Base-by-base conservation (phyloP, 2,329 filamentous ascomycete genomes). In the Cladosporium austrohemisphaericum region DNA sequence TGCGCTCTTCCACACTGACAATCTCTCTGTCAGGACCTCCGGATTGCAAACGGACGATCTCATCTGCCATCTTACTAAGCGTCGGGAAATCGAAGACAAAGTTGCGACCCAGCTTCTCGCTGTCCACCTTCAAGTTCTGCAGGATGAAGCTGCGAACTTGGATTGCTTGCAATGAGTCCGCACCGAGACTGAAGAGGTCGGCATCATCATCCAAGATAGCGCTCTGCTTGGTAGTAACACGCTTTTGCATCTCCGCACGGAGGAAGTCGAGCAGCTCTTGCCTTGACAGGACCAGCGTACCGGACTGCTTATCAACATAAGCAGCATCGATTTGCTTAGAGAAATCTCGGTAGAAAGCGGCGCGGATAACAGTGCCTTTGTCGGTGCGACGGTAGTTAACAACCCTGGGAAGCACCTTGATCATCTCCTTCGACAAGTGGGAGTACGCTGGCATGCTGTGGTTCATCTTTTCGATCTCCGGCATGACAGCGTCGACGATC, bases 121-220 rank as follows among this genome's bases (percentile, higher is more conserved):
- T 72, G 1, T 71, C 68, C 1, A 80, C 57, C 20, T 80, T 71
- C 2, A 84, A 59, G 1, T 74, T 68, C 10, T 73, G 72, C 46
- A 78, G 65, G 11, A 85, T 74, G 1, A 69, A 64, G 13, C 70
- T 70, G 49, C 81, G 72, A 46, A 80, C 71, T 45, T 75, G 73
- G 22, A 81, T 79, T 1, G 79, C 76, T 53, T 81, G 77, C 20
- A 84, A 62, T 37, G 76, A 80, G 60, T 84, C 81, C 2, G 83
- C 67, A 0, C 81, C 81, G 0, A 72, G 65, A 0, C 71, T 65
- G 57, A 84, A 85, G 55, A 85, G 77, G 58, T 84, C 81, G 0
- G 73, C 71, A 7, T 76, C 68, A 3, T 70, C 41, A 28, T 19
- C 14, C 8, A 49, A 20, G 14, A 32, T 13, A 20, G 28, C 36